Evolutionary conservation across 2,329 filamentous ascomycete genomes (phyloP), one percentile per base, ranked within the genome.

Genomic region (Ceratocystis ficicola): DNA sequence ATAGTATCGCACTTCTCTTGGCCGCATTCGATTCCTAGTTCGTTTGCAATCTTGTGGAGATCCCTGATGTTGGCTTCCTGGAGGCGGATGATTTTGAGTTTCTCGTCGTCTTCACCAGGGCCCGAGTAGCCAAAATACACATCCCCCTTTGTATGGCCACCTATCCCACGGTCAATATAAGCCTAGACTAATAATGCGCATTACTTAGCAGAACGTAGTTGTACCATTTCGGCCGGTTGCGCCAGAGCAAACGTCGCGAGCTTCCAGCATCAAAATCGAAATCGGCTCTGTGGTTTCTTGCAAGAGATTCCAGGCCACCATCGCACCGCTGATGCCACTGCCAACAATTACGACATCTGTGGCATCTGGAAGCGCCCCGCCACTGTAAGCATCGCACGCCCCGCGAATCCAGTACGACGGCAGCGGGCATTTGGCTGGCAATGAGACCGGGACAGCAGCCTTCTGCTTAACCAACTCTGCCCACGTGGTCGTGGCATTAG

Each of bases 341-440:
- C 82, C 81, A 68, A 83, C 78, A 50, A 83, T 76, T 20, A 80
- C 76, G 1, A 82, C 71, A 66, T 83, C 81, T 5, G 76, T 77
- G 5, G 73, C 70, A 1, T 69, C 57, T 0, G 78, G 77, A 6
- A 80, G 70, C 1, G 68, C 67, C 1, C 71, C 68, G 41, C 72
- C 36, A 46, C 66, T 62, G 48, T 67, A 67, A 8, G 17, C 36
- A 28, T 57, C 55, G n/a, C 63, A 64, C 44, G 72, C 1, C 72
- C 70, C 61, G 76, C 69, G 62, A 75, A 63, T 20, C 67, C 67
- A 68, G 44, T 66, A 68, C 3, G 63, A 63, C n/a, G 67, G 67
- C 22, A 48, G 32, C 8, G 66, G 66, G 20, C 65, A 52, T 2
- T 4, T 5, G 6, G 36, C 48, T 15, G 66, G 66, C 5, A 55